A percentile compares a stretch with the other conserved stretches of the same genome.
These are phyloP conservation scores for Rubia balearica DNA, from an alignment of 305 asterid genomes.

Conservation along the genomic window DNA sequence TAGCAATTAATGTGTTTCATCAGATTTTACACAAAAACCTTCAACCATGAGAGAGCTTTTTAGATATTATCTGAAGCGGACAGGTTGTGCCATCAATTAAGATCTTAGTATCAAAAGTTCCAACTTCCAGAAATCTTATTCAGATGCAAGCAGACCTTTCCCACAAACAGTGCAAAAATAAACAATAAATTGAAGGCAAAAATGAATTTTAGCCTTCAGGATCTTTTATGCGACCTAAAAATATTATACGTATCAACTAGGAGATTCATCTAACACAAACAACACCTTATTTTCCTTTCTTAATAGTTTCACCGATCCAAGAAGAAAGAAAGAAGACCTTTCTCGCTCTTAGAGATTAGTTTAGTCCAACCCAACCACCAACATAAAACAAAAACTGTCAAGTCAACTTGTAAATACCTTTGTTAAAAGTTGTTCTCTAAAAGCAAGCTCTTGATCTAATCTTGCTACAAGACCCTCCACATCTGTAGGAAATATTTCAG, in stretches of 20 bases:
- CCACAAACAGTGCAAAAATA: background rate
- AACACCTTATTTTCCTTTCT: background rate
- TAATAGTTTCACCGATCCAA: background rate
- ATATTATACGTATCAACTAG: background rate
- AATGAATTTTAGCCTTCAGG: background rate
- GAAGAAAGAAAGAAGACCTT: background rate
- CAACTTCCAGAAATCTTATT: background rate
- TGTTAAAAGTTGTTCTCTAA: conserved; percentile 37
- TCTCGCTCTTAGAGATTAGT: background rate
- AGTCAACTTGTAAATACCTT: conserved; percentile 32
- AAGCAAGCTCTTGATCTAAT: conserved; percentile 51
- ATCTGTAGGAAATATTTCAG: conserved; percentile 34
- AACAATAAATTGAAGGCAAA: background rate
- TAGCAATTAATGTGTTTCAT: background rate
- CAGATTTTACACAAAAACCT: background rate
- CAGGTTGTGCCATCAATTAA: background rate
- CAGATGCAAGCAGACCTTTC: background rate
- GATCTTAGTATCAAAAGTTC: background rate
- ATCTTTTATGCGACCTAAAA: background rate
- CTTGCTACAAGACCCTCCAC: conserved; percentile 48
- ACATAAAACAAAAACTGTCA: background rate
- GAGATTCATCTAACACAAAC: background rate
- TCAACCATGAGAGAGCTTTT: background rate
- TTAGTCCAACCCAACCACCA: background rate
- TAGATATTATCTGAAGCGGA: background rate